Evolutionary conservation across 805 yeast genomes (phyloP), one percentile per base, ranked within the genome.

Genomic region (Metschnikowia similis): DNA sequence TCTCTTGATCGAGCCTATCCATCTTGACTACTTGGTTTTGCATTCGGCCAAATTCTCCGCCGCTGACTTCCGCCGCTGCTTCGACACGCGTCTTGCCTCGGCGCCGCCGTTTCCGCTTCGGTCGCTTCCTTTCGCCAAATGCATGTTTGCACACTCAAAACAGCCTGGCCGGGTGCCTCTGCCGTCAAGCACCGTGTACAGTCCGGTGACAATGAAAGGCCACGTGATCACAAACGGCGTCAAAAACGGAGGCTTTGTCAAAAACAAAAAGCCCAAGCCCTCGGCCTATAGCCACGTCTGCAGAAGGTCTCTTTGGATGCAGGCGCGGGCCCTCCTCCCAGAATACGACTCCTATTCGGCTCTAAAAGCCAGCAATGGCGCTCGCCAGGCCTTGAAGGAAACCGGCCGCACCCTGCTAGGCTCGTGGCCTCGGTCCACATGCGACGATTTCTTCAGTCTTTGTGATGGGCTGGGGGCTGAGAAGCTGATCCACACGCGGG

Each of bases 191-290:
- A 48, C 72, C 13, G 55, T 69, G 8, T 57, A 66, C 41, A 53
- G 69, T 8, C 55, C 54, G 1, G 62, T 63, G 7, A 48, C 53
- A 2, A 55, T 60, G 6, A 48, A 54, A 10, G 46, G 59, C 0
- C 77, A 80, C 51, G 71, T 78, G 1, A 64, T 84, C 10, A 72
- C 79, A 38, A 78, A 79, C 55, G 89, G 89, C 0, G 79, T 84
- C 4, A 80, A 75, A 52, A 81, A 81, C 53, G 91, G 92, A 0
- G 72, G 75, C 17, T 72, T 63, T 48, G 52, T 73, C 0, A 82
- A 80, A 55, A 74, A 66, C 35, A 68, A 66, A 42, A 73, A 75
- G 0, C 70, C 83, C 0, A 64, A 74, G 35, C 61, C 58, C 14
- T 70, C 74, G 13, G 81, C 82, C 6, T 74, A 69, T 29, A 72